phyloP scores from a whole-genome alignment of 108 stramenopile species.

The Pseudonitzschia delicatissima region DNA sequence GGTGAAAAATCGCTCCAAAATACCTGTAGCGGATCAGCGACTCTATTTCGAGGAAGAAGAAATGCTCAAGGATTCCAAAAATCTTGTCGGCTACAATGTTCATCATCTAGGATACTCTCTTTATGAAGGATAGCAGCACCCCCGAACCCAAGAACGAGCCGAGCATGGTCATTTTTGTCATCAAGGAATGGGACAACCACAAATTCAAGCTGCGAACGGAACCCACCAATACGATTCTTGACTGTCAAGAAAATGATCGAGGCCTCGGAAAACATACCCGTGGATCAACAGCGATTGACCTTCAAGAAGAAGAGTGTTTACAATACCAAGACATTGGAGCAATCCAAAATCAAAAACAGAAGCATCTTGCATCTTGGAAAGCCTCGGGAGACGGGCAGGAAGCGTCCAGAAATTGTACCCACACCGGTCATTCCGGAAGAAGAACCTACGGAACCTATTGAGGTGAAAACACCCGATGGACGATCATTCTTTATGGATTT shows the following conservation, averaged over 20 bases:
- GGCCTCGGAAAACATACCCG: background rate
- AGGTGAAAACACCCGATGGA: background rate
- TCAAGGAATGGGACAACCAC: slow-evolving; percentile 24
- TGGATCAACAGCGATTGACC: slow-evolving; percentile 11
- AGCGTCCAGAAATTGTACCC: background rate
- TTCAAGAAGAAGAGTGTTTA: slow-evolving; percentile 2
- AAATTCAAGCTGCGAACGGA: slow-evolving; percentile 10
- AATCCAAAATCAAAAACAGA: background rate
- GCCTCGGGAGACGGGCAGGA: background rate
- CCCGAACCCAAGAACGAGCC: background rate
- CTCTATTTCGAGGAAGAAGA: slow-evolving; percentile 15
- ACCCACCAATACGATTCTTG: slow-evolving; percentile 2
- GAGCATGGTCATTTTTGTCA: slow-evolving; percentile 14
- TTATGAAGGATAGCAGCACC: slow-evolving; percentile 3
- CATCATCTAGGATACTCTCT: slow-evolving; percentile 22
- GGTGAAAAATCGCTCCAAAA: slow-evolving; percentile 17
- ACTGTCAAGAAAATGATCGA: slow-evolving; percentile 26
- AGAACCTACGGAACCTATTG: background rate
- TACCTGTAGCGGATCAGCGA: slow-evolving; percentile 19
- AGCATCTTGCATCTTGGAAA: slow-evolving; percentile 1
- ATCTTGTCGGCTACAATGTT: slow-evolving; percentile 10
- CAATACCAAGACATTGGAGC: slow-evolving; percentile 1
- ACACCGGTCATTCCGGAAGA: too few species aligned
- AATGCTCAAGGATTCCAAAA: slow-evolving; percentile 8
- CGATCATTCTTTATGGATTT: background rate